Evolutionary conservation across 768 basidiomycete genomes (phyloP).

Genomic region (Rhodotorula taiwanensis): DNA sequence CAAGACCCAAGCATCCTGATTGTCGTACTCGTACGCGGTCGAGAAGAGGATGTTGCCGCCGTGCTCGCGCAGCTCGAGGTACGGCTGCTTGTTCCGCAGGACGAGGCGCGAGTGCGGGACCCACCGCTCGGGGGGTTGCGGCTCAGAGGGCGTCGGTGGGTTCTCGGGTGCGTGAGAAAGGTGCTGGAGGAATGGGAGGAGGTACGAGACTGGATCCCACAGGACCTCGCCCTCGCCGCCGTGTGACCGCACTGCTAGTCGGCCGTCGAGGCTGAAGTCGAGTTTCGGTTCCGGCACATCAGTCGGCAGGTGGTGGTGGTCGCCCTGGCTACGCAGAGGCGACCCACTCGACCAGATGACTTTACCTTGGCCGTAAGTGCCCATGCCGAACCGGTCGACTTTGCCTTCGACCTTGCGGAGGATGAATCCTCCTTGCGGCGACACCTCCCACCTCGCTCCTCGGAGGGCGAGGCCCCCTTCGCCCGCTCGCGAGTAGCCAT

Average conservation of each 20-base stretch:
- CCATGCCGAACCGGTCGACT: constrained; percentile 9
- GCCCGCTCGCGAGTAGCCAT: constrained; percentile 13
- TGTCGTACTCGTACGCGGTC: constrained; percentile 20
- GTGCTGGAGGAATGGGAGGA: constrained; percentile 8
- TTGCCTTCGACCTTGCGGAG: constrained; percentile 15
- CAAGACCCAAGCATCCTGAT: constrained; percentile 14
- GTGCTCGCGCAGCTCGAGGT: constrained; percentile 19
- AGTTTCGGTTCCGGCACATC: constrained; percentile 15
- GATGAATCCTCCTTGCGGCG: constrained; percentile 11
- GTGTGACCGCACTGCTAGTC: background rate
- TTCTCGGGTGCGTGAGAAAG: background rate
- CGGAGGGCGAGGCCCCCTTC: constrained; percentile 22
- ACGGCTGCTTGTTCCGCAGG: constrained; percentile 26
- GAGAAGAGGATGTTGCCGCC: constrained; percentile 23
- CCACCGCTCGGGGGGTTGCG: constrained; percentile 15
- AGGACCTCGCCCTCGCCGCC: constrained; percentile 10
- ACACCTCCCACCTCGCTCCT: constrained; percentile 23
- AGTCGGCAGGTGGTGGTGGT: background rate
- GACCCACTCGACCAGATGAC: constrained; percentile 24
- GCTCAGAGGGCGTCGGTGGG: constrained; percentile 7
- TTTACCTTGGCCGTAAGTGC: constrained; percentile 11
- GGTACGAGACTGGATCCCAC: constrained; percentile 33
- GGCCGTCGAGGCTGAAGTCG: constrained; percentile 22
- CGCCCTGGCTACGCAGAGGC: too few relatives aligned
- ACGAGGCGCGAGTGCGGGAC: constrained; percentile 17